These are phyloP conservation scores for Zygotorulaspora chibaensis DNA, from an alignment of 805 yeast genomes.

Conservation along the genomic window DNA sequence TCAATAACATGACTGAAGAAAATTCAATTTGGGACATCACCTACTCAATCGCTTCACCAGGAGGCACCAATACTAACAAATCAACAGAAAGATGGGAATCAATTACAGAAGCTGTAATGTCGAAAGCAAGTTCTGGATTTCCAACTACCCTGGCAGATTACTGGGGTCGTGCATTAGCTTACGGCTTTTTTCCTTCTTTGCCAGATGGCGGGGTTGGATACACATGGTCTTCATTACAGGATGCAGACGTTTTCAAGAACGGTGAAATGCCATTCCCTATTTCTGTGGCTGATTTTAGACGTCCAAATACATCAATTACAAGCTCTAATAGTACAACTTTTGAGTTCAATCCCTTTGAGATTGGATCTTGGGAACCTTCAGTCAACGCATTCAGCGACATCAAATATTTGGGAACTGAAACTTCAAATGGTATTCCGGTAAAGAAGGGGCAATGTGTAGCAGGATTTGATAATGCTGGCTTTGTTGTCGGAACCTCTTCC, in stretches of 20 bases:
- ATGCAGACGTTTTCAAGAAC: conserved; percentile 54
- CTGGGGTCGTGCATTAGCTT: conserved; percentile 74
- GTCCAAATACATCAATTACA: conserved; percentile 55
- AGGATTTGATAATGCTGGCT: conserved; percentile 81
- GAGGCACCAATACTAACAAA: conserved; percentile 54
- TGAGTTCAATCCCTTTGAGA: conserved; percentile 60
- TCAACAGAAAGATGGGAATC: conserved; percentile 51
- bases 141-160: conserved; percentile 65
- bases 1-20: conserved; percentile 36
- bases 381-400: conserved; percentile 60
- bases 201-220: conserved; percentile 61
- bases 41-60: conserved; percentile 56
- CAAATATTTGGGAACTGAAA: conserved; percentile 65
- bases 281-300: conserved; percentile 59
- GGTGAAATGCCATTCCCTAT: conserved; percentile 73
- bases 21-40: conserved; percentile 65
- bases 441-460: conserved; percentile 47
- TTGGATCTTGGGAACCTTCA: conserved; percentile 88
- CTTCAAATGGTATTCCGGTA: conserved; percentile 54
- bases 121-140: conserved; percentile 60
- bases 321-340: conserved; percentile 65
- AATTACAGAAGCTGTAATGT: conserved; percentile 48
- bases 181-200: conserved; percentile 62
- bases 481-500: conserved; percentile 77
- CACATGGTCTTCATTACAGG: conserved; percentile 54